Conservation (phyloP, 257 asterid species). For the Nicotiana obtusifolia region DNA sequence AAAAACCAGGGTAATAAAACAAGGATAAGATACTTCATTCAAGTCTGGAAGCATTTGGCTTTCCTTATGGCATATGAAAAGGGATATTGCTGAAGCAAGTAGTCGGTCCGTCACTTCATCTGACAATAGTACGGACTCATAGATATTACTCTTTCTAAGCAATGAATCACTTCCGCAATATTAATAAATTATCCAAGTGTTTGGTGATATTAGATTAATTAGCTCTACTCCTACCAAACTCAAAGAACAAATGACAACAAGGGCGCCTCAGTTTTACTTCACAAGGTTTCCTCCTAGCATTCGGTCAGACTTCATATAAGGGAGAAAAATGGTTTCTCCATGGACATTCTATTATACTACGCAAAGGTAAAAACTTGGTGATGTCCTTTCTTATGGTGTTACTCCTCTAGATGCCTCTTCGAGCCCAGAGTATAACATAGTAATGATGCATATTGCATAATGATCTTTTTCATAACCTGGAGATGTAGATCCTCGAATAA, state of each 20-base stretch:
- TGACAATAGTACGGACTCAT: background rate
- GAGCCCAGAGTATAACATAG: background rate
- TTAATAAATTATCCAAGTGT: background rate
- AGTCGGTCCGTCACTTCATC: background rate
- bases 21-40: background rate
- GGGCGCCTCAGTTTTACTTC: background rate
- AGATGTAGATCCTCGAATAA: background rate
- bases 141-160: background rate
- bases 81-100: background rate
- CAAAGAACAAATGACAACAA: background rate
- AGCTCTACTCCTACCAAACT: background rate
- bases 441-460: background rate
- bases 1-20: background rate
- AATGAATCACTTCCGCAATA: background rate
- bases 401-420: background rate
- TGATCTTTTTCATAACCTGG: background rate
- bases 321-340: background rate
- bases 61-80: background rate
- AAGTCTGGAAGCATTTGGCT: background rate
- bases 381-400: background rate
- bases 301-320: background rate
- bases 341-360: background rate
- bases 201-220: background rate
- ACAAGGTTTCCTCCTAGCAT: background rate
- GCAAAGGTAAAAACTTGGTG: background rate